Base-by-base conservation (phyloP, 352 stramenopile species). In the Globisporangium cederbergense region DNA sequence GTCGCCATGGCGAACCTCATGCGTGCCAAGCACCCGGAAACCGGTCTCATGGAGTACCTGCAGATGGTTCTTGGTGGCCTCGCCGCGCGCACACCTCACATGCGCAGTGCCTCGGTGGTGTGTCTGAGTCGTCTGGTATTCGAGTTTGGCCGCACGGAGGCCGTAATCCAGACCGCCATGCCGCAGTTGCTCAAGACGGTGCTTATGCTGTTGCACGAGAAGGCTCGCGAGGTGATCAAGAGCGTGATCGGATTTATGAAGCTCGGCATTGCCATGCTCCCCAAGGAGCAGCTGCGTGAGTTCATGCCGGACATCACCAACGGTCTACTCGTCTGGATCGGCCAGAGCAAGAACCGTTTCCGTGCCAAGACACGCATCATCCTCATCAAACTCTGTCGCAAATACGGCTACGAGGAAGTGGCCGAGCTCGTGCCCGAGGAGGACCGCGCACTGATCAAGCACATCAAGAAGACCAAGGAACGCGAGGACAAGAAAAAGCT, bases 231-330 rank as follows among this genome's bases (percentile, higher is more conserved):
- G 74, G 96, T 99, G 57, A 98, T 97, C 53, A 98, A 98, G 77
- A 96, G 89, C 62, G 91, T 98, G 16, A 91, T 99, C 50, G 89
- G 93, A 47, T 99, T 98, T 73, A 93, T 99, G 68, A 96, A 98
- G 72, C 89, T 99, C 30, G 82, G 89, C 43, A 97, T 99, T 72
- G 91, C 91, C 47, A 93, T 96, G 32, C 83, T 98, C 50, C 77
- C 80, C 28, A 82, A 87, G 61, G 90, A 98, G 14, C 73, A 97
- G 62, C 77, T 99, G 22, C 81, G 96, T 47, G 78, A 83, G 51
- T 90, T 98, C 50, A 62, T 98, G 38, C 89, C 93, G 6, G 89
- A 97, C 43, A 91, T 98, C 51, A 90, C 98, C 36, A 89, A 95
- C 61, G 89, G 90, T 14, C 65, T 98, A 38, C 75, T 98, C 45